Evolutionary conservation across 768 basidiomycete genomes (phyloP).

Genomic region (Lentinula raphanica): DNA sequence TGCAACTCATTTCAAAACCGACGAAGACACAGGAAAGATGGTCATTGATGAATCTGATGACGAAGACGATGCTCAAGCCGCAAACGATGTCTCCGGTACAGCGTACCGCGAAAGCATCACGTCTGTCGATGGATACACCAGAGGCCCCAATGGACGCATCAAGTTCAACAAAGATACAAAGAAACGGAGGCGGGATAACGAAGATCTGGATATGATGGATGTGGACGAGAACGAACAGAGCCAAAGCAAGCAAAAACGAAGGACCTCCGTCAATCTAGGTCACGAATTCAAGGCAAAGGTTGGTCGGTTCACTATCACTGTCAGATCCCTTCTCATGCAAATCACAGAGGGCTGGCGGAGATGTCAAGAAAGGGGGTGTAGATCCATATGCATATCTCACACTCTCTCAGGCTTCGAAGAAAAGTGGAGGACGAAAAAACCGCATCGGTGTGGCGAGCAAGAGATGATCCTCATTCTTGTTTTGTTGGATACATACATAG

Average conservation of each 20-base stretch:
- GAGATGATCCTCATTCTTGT: conserved; percentile 8
- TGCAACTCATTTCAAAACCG: conserved; percentile 79
- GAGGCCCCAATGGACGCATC: conserved; percentile 77
- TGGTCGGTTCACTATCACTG: conserved; percentile 18
- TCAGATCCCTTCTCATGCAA: conserved; percentile 7
- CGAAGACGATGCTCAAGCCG: conserved; percentile 37
- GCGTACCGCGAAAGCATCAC: conserved; percentile 83
- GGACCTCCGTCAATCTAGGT: conserved; percentile 51
- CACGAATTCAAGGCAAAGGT: conserved; percentile 97
- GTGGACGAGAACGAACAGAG: conserved; percentile 42
- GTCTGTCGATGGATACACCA: conserved; percentile 85
- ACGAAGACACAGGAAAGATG: conserved; percentile 78
- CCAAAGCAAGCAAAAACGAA: conserved; percentile 53
- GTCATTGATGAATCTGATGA: conserved; percentile 60
- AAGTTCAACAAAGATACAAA: conserved; percentile 98
- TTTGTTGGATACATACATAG: conserved; percentile 6
- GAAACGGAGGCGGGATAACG: conserved; percentile 74
- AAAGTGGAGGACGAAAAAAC: conserved; percentile 34
- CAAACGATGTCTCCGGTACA: conserved; percentile 56
- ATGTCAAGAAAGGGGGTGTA: conserved; percentile 79
- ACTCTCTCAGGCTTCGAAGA: conserved; percentile 77
- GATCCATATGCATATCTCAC: conserved; percentile 94
- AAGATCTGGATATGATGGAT: conserved; percentile 63
- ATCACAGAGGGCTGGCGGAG: conserved; percentile 85
- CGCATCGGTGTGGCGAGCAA: conserved; percentile 61